Evolutionary conservation across 23 red algal species (phyloP), one percentile per base, ranked within the genome.

Genomic region (Gracilaria domingensis): DNA sequence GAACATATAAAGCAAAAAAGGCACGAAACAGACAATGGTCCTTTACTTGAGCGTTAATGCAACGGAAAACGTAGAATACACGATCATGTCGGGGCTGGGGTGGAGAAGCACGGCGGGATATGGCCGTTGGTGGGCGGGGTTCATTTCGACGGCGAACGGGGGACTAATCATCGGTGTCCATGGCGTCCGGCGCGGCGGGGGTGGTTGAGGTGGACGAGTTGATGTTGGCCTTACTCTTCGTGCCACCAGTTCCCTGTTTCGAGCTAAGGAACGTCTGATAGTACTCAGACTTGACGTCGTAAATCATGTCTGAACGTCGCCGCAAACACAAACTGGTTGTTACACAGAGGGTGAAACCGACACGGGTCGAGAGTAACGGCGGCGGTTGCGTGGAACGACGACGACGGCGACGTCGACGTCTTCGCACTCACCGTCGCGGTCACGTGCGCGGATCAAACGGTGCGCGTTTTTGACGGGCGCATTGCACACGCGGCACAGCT

Each of bases 271-370:
- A 94, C 17, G 79, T 85, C 50, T 94, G 91, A 62, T 87, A 94
- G 66, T 94, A 94, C 40, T 87, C 91, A 54, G 80, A 82, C 25
- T 79, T 83, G 37, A 94, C 91, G 79, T 94, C 91, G 80, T 94
- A 94, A 3, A 94, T 94, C 91, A 94, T 94, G 42, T 48, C 58
- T 21, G 50, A 55, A 20, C 8, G 51, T 45, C 42, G 42, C 4
- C 5, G 42, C 5, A 4, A 45, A 11, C 42, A 11, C 42, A 11
- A 45, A 45, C 4, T 45, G 11, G 5, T 45, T 11, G 4, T 45
- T 45, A 45, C 5, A 11, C 5, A 4, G 42, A 45, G 11, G 42
- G 11, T 45, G 42, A n/a, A n/a, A n/a, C n/a, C n/a, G n/a, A n/a
- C n/a, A n/a, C n/a, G n/a, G n/a, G n/a, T n/a, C n/a, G n/a, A n/a